Percentiles rank a stretch among this genome's conserved stretches.
These are phyloP conservation scores for Solanum gandarillasii DNA, from an alignment of 257 asterid genomes.

Conservation along the genomic window DNA sequence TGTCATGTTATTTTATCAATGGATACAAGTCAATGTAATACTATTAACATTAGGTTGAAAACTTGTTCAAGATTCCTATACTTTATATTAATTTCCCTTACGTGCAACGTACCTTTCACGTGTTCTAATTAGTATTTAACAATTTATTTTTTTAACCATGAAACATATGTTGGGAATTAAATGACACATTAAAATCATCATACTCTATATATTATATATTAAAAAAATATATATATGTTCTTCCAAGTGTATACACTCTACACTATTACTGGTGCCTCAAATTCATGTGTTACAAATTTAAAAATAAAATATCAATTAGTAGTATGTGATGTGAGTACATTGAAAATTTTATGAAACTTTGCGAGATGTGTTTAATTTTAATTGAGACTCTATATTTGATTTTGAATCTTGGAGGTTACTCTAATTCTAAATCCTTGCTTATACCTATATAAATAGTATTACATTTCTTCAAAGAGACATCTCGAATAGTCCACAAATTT, in stretches of 20 bases:
- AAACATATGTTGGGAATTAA: not conserved
- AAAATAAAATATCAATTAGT: not conserved
- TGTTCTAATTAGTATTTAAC: not conserved
- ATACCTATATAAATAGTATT: no score
- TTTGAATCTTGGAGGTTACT: no score
- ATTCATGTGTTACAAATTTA: not conserved
- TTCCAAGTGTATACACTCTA: not conserved
- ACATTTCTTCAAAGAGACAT: no score
- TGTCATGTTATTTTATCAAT: not conserved
- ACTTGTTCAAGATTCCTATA: not conserved
- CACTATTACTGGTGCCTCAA: not conserved
- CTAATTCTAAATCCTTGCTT: no score
- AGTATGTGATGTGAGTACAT: not conserved
- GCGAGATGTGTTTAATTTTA: no score
- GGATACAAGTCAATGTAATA: not conserved
- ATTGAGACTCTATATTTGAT: no score
- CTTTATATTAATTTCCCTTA: not conserved
- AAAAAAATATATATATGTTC: not conserved
- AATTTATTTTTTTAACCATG: not conserved
- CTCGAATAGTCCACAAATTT: accelerated
- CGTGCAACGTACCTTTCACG: not conserved
- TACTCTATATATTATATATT: no score
- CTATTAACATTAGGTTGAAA: not conserved
- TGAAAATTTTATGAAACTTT: no score
- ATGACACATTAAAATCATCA: no score